Base-by-base conservation (phyloP, 352 stramenopile species). In the Phytopythium boreale region DNA sequence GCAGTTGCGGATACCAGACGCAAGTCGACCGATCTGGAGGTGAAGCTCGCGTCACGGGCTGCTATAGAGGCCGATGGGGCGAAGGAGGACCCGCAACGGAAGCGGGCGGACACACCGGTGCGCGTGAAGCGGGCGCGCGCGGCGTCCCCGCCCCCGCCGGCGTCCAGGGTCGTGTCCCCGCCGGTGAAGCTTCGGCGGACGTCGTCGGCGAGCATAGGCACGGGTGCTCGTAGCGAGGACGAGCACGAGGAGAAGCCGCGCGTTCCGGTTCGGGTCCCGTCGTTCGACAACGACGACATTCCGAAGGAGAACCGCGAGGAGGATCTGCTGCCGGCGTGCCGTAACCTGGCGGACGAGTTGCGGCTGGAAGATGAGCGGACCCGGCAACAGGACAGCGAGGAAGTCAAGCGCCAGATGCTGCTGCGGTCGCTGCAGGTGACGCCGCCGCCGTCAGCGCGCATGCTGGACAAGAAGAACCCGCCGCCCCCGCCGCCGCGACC, bases 391-490 rank as follows among this genome's bases (percentile, higher is more conserved):
- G 71, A 84, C 31, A 64, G 74, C 39, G 17, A 59, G 43, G 50
- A 70, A 22, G 51, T 64, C 27, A 37, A 51, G 15, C 66, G 69
- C 39, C 52, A 68, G 27, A 64, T 47, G 4, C 70, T 58, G 20
- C 68, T 81, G 24, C 66, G 76, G 11, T 67, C 74, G 36, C 66
- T 79, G 7, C 82, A 89, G 63, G 76, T 88, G 47, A 90, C 82
- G 31, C 82, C 82, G 24, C 82, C 82, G 15, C 82, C 82, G 29
- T 90, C 82, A 1, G 69, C 77, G 26, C 78, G 82, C 41, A 90
- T 90, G 82, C 65, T 88, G 29, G 80, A 90, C 61, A 68, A 78
- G 47, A 73, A 75, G 55, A 90, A 90, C 64, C 82, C 82, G n/a
- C 82, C 82, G 12, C 80, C 78, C 7, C 82, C 82, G 19, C 82